phyloP scores from a whole-genome alignment of 2,329 filamentous ascomycete genomes.

The Coniosporium uncinatum region DNA sequence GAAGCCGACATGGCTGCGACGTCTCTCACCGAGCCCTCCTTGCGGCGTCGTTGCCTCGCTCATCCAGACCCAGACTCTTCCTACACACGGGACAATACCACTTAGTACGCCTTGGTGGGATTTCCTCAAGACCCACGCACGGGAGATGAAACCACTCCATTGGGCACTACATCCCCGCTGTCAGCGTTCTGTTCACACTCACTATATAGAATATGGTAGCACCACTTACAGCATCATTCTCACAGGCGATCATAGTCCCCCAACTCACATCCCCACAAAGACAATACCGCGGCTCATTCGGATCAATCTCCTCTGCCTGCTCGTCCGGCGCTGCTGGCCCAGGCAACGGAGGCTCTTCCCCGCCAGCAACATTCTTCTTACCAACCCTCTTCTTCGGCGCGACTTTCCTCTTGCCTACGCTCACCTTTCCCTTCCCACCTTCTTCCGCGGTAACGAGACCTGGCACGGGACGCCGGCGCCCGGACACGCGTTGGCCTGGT shows the following conservation, averaged over 20 bases:
- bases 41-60: neutral
- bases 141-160: slow-evolving; percentile 83
- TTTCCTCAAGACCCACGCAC: slow-evolving; percentile 64
- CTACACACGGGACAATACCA: slow-evolving; percentile 83
- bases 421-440: slow-evolving; percentile 57
- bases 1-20: too few species aligned
- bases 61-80: slow-evolving; percentile 31
- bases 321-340: slow-evolving; percentile 13
- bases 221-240: slow-evolving; percentile 65
- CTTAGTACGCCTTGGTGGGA: slow-evolving; percentile 68
- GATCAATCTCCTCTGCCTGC: slow-evolving; percentile 51
- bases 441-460: slow-evolving; percentile 63
- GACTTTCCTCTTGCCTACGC: slow-evolving; percentile 66
- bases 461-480: slow-evolving; percentile 57
- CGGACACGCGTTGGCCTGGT: slow-evolving; percentile 7
- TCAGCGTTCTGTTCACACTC: slow-evolving; percentile 4
- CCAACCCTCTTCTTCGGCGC: slow-evolving; percentile 56
- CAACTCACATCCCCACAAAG: slow-evolving; percentile 76
- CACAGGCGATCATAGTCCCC: slow-evolving; percentile 79
- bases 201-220: slow-evolving; percentile 15
- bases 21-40: too few species aligned
- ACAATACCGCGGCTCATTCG: slow-evolving; percentile 72
- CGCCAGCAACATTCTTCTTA: slow-evolving; percentile 29
- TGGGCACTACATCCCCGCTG: slow-evolving; percentile 49
- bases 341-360: slow-evolving; percentile 23